Evolutionary conservation across 169 alveolate genomes (phyloP), one percentile per base, ranked within the genome.

Genomic region (Cryptosporidium tyzzeri): DNA sequence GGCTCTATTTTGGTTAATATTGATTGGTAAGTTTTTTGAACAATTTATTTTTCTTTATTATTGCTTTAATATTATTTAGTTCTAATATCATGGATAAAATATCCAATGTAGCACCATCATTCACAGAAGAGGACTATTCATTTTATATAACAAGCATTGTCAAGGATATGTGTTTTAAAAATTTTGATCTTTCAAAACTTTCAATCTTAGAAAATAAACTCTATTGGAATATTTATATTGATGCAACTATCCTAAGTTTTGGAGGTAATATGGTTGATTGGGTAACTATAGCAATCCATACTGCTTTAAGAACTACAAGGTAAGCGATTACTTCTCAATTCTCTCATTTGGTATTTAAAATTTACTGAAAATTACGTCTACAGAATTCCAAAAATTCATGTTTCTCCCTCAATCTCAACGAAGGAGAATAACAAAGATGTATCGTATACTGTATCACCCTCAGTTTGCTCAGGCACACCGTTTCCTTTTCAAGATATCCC

Each of bases 251-350:
- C 29, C 44, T 80, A 26, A 62, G 68, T 26, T 62, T 62, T 41
- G 89, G 89, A 59, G 89, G 89, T 1, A 80, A 80, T 41, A 35
- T 80, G 35, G 23, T 80, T 12, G 89, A 80, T 62, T 80, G 89
- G 89, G 37, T 80, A 26, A 31, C 48, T 16, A 62, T 80, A 41
- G 75, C 69, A 9, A 62, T 80, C 21, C 73, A 65, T 3, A 33
- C 69, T 80, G 89, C 89, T 29, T 62, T 80, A 80, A 80, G 89
- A 48, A 62, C 69, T 62, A 62, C 89, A 6, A 80, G 71, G 89
- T 80, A 65, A 37, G 89, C 65, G 23, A 21, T 44, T 0, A 14
- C 2, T 9, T 68, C 18, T 68, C 31, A 31, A 33, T 68, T 3
- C 18, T 3, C 23, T 21, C 45, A 9, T 39, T 12, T 3, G 51